phyloP scores from a whole-genome alignment of 2,329 filamentous ascomycete genomes.

The Pseudopyricularia javanii region DNA sequence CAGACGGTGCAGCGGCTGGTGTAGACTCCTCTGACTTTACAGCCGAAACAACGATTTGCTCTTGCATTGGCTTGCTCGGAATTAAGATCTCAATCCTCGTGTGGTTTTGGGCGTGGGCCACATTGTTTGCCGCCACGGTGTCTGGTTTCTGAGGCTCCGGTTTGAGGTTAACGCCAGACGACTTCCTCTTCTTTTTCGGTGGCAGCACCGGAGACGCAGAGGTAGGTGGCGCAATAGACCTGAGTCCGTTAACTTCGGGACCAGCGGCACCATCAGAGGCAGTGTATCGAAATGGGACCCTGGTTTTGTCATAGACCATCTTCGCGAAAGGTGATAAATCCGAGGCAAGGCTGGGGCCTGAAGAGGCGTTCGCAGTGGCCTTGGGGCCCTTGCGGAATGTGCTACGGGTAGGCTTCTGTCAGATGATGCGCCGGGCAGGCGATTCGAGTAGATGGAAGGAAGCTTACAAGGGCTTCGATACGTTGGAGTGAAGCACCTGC shows the following conservation, averaged over 20 bases:
- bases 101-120: slow-evolving; percentile 21
- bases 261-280: slow-evolving; percentile 19
- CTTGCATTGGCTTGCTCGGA: slow-evolving; percentile 22
- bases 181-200: slow-evolving; percentile 17
- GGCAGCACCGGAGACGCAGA: neutral
- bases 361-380: slow-evolving; percentile 11
- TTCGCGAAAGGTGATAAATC: slow-evolving; percentile 37
- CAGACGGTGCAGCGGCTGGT: neutral
- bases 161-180: slow-evolving; percentile 7
- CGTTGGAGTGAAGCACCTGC: slow-evolving; percentile 59
- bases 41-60: neutral
- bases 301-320: slow-evolving; percentile 32
- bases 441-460: neutral
- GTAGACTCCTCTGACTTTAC: neutral
- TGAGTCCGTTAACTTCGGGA: slow-evolving; percentile 2
- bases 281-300: slow-evolving; percentile 25
- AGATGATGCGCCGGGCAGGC: neutral
- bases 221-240: neutral
- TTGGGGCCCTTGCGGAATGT: slow-evolving; percentile 2
- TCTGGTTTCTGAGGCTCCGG: slow-evolving; percentile 8
- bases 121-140: slow-evolving; percentile 10
- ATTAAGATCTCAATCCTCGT: slow-evolving; percentile 34
- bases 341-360: slow-evolving; percentile 20
- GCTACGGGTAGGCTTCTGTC: neutral
- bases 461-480: slow-evolving; percentile 53